Base-by-base conservation (phyloP, 2,329 filamentous ascomycete genomes). In the Pyrenochaeta sp. region DNA sequence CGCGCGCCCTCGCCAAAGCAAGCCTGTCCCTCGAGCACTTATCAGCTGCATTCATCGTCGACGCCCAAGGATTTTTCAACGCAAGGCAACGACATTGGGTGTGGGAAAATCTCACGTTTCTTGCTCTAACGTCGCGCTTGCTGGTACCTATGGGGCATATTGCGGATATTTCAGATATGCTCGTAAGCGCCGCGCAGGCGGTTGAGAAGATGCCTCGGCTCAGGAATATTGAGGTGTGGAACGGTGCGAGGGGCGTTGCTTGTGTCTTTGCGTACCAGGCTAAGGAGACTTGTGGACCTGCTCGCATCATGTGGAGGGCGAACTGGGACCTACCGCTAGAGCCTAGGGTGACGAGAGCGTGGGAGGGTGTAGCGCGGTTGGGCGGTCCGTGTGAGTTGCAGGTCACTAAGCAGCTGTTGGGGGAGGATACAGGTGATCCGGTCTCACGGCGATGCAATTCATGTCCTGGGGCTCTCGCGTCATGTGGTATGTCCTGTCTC, bases 401-500 rank as follows among this genome's bases (percentile, higher is more conserved):
- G 40, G 19, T 19, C 19, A 19, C 8, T 6, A 44, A 44, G n/a
- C 10, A 44, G 40, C 19, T 44, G 40, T 13, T 44, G 13, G 28
- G 28, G 10, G 24, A 19, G 10, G 10, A 12, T 19, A 12, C 6
- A 5, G 5, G 5, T 5, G 6, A 44, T 44, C 19, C 40, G 40
- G 19, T 44, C 60, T 47, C 54, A 61, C 47, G 58, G 57, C 46
- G 60, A 63, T 42, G 60, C 54, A 27, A 56, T 63, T 48, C 39
- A 50, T 47, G 43, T 58, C 58, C 58, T 63, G 28, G 48, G 58
- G 37, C 54, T 63, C 15, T 50, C 55, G 54, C 54, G 34, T 39
- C 50, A 60, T 42, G 60, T 61, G 34, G 60, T 47, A 54, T 58
- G 54, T 53, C 52, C 60, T 27, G 57, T 61, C 24, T 63, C 57